Evolutionary conservation across 2,329 filamentous ascomycete species (phyloP).

Genomic region (Sordariomycetes sp.): DNA sequence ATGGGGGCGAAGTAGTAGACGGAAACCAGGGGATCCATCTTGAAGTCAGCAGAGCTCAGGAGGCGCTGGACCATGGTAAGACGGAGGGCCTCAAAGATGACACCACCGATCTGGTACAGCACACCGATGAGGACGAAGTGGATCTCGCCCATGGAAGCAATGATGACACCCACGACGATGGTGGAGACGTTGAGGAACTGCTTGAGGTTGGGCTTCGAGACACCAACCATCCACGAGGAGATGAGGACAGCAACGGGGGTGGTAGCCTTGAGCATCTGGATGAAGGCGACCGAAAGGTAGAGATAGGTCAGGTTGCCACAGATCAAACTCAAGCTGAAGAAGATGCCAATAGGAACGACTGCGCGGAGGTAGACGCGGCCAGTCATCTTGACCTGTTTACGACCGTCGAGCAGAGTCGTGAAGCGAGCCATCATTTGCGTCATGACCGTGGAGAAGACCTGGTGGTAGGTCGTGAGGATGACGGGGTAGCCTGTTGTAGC

Average conservation of each 20-base stretch:
- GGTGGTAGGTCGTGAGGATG: conserved; percentile 91
- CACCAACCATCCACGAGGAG: conserved; percentile 78
- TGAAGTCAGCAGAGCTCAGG: conserved; percentile 74
- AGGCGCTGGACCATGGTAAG: conserved; percentile 79
- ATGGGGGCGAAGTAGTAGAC: conserved; percentile 86
- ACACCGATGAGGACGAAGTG: conserved; percentile 78
- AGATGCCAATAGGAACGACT: conserved; percentile 88
- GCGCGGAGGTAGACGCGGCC: conserved; percentile 85
- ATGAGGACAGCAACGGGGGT: conserved; percentile 90
- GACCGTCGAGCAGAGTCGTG: conserved; percentile 81
- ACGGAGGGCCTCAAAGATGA: conserved; percentile 74
- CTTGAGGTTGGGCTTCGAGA: conserved; percentile 75
- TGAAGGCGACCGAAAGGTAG: conserved; percentile 92
- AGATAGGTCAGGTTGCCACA: conserved; percentile 94
- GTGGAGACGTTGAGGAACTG: conserved; percentile 87
- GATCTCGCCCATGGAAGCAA: conserved; percentile 93
- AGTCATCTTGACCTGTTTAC: conserved; percentile 96
- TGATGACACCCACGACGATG: conserved; percentile 89
- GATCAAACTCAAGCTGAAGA: conserved; percentile 94
- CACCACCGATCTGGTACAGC: conserved; percentile 68
- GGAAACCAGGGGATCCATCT: conserved; percentile 85
- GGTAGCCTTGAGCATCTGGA: conserved; percentile 99
- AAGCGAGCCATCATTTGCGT: conserved; percentile 89
- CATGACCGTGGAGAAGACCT: conserved; percentile 86
- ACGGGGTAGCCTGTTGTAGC: conserved; percentile 52